Evolutionary conservation across 805 yeast species (phyloP), one percentile per base, ranked within the genome.

Genomic region (Brettanomyces naardenensis): DNA sequence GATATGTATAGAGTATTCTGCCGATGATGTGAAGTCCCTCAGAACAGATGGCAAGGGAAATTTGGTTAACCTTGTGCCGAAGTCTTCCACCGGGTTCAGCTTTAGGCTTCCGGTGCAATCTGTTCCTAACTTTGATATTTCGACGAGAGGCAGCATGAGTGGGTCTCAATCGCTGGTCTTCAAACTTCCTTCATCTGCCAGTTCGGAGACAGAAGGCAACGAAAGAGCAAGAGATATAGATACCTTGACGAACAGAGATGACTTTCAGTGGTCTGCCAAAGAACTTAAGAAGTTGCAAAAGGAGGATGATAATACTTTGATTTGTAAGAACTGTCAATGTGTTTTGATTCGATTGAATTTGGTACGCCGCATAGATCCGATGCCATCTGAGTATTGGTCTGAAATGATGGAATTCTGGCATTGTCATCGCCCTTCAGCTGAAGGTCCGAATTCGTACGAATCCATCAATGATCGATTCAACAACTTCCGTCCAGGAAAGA

Each of bases 371-470:
- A 59, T 76, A 32, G 51, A 60, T 37, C 84, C 84, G 28, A 73
- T 90, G 78, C 98, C 98, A 0, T 82, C 95, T 1, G 97, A 88
- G 52, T 65, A 75, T 35, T 90, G 98, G 98, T 76, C 81, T 11
- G 98, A 90, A 54, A 64, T 92, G 71, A 82, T 90, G 95, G 97
- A 90, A 41, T 83, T 82, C 46, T 90, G 98, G 98, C 97, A 90
- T 56, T 90, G 98, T 54, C 97, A 90, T 53, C 82, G 81, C 49
- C 94, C 94, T 0, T 41, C 45, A 14, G 36, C 39, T 1, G 52
- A 52, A 40, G 19, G 28, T 20, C 17, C 27, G 5, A 21, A 35
- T 28, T 35, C 38, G 4, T 13, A 9, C 28, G 35, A 38, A 28
- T 40, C 37, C 39, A 37, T 49, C 19, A 38, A 51, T 19, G 39